Evolutionary conservation across 192 early-diverging fungal genomes (phyloP).

Genomic region (Entomortierella beljakovae): DNA sequence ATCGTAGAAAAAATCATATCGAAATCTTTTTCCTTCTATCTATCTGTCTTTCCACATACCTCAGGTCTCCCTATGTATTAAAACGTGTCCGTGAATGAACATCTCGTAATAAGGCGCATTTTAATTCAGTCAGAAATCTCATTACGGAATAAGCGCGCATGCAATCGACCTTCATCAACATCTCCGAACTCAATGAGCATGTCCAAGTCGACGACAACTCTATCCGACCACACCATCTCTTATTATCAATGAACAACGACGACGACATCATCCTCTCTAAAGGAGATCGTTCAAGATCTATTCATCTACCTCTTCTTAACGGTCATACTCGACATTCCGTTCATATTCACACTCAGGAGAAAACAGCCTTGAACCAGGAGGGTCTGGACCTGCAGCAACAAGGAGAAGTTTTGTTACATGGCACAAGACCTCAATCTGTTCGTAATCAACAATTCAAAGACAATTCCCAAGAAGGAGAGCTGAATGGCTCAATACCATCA

Average conservation of each 20-base stretch:
- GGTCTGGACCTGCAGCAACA: conserved; percentile 14
- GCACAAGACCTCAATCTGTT: conserved; percentile 1
- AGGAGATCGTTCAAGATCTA: conserved; percentile 1
- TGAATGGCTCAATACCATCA: neutral
- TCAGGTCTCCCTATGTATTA: neutral
- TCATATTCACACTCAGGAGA: neutral
- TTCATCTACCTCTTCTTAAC: neutral
- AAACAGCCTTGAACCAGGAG: neutral
- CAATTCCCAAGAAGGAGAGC: neutral
- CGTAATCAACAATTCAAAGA: conserved; percentile 5
- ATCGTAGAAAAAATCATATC: too few species aligned
- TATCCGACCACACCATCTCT: conserved; percentile 18
- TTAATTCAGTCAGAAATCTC: neutral
- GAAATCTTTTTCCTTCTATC: too few species aligned
- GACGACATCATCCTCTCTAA: conserved; percentile 6
- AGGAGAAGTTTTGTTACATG: conserved; percentile 7
- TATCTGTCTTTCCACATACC: too few species aligned
- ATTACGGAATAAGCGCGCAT: conserved; percentile 14
- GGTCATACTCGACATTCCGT: neutral
- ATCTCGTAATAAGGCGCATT: conserved; percentile 7
- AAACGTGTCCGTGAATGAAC: conserved; percentile 5
- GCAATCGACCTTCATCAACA: conserved; percentile 35
- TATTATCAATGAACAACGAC: conserved; percentile 44
- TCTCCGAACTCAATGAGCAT: conserved; percentile 35
- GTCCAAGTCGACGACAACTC: conserved; percentile 36